Evolutionary conservation across 2,329 filamentous ascomycete species (phyloP).

Genomic region (Parascedosporium putredinis): DNA sequence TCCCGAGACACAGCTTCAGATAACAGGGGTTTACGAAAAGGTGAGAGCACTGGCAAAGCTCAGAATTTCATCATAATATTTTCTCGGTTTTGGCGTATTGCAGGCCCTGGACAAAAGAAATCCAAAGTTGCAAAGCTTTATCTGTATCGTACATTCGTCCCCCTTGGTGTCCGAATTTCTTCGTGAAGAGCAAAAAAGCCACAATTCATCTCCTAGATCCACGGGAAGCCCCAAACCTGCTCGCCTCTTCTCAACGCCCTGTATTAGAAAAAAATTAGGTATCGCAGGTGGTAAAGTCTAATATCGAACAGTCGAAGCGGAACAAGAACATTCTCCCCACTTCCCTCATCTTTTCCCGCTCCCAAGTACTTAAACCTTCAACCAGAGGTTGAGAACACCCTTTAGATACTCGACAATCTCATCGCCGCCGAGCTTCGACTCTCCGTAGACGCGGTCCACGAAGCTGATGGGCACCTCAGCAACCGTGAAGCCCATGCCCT

Average conservation of each 20-base stretch:
- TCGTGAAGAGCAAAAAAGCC: background rate
- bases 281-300: conserved; percentile 1
- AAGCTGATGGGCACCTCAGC: conserved; percentile 95
- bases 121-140: no score
- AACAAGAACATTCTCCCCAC: no score
- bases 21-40: no score
- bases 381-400: conserved; percentile 67
- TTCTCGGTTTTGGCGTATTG: no score
- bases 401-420: conserved; percentile 97
- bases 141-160: background rate
- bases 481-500: conserved; percentile 89
- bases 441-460: conserved; percentile 89
- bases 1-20: no score
- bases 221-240: no score
- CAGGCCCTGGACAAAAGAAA: no score
- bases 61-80: no score
- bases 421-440: conserved; percentile 85
- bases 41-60: no score
- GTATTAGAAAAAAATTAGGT: background rate
- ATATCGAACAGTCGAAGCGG: background rate
- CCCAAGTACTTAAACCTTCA: conserved; percentile 57
- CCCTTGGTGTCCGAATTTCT: background rate
- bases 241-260: conserved; percentile 5
- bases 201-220: no score
- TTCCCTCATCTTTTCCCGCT: no score